phyloP scores from a whole-genome alignment of 2,329 filamentous ascomycete genomes.

The Arthrobotrys iridis region DNA sequence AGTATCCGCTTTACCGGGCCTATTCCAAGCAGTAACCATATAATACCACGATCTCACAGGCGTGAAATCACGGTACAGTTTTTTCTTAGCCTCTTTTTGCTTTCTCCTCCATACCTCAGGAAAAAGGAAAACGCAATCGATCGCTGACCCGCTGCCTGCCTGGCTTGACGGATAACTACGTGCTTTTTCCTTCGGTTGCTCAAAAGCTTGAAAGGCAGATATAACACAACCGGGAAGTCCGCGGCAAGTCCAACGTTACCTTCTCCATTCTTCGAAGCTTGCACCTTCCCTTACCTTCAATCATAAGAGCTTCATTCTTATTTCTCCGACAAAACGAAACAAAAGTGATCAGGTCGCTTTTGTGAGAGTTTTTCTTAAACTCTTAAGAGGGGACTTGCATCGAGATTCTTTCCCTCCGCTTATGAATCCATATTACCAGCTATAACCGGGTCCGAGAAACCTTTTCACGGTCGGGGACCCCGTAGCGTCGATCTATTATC shows the following conservation, averaged over 20 bases:
- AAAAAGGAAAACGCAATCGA: constrained; percentile 21
- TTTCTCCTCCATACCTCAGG: neutral
- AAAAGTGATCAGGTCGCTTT: constrained; percentile 9
- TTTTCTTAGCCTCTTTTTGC: neutral
- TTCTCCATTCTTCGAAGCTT: neutral
- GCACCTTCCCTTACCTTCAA: neutral
- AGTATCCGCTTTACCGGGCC: constrained; percentile 15
- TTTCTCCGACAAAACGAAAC: constrained; percentile 18
- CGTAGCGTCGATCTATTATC: constrained; percentile 12
- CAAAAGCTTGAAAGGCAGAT: constrained; percentile 38
- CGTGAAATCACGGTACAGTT: constrained; percentile 11
- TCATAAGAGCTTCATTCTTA: constrained; percentile 1
- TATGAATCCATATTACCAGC: constrained; percentile 28
- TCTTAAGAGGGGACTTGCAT: neutral
- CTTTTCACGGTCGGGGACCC: constrained; percentile 35
- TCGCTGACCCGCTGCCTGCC: constrained; percentile 22
- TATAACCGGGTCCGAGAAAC: constrained; percentile 12
- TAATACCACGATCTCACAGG: constrained; percentile 32
- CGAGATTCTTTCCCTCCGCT: constrained; percentile 15
- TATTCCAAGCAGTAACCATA: constrained; percentile 20
- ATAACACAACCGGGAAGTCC: constrained; percentile 37
- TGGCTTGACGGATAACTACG: constrained; percentile 30
- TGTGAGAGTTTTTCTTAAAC: neutral
- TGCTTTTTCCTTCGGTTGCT: neutral
- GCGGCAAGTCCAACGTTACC: constrained; percentile 25